phyloP scores from a whole-genome alignment of 352 stramenopile species.

The Pythium myriotylum region DNA sequence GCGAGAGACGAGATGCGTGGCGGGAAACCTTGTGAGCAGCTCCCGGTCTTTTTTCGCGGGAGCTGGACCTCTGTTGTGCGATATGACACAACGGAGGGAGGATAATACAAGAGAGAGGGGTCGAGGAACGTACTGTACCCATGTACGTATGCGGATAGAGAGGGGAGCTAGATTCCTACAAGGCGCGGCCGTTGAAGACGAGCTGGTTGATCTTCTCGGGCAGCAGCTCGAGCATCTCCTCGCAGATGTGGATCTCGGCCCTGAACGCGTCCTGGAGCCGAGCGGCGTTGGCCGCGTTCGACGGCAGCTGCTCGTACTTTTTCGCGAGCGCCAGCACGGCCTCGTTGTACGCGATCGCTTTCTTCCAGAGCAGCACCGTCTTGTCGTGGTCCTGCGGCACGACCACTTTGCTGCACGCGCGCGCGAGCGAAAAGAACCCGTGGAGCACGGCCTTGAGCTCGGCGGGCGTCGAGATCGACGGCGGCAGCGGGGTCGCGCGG shows the following conservation, averaged over 20 bases:
- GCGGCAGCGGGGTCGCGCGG: slow-evolving; percentile 33
- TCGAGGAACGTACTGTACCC: no score
- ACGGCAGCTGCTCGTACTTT: slow-evolving; percentile 36
- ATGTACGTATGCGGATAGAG: no score
- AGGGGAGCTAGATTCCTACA: slow-evolving; percentile 24
- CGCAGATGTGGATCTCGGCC: slow-evolving; percentile 57
- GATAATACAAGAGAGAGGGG: no score
- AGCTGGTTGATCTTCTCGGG: slow-evolving; percentile 83
- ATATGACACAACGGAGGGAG: no score
- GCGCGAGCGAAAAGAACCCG: slow-evolving; percentile 64
- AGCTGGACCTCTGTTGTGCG: no score
- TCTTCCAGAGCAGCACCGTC: slow-evolving; percentile 62
- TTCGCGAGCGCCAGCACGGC: slow-evolving; percentile 42
- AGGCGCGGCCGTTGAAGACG: slow-evolving; percentile 61
- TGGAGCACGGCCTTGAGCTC: slow-evolving; percentile 53
- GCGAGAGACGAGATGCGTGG: no score
- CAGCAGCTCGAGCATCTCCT: slow-evolving; percentile 65
- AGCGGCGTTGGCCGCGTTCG: slow-evolving; percentile 20
- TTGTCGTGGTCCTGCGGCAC: slow-evolving; percentile 44
- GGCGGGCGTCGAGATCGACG: slow-evolving; percentile 28
- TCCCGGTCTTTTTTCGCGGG: no score
- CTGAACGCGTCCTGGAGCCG: slow-evolving; percentile 44
- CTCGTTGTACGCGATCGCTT: slow-evolving; percentile 58
- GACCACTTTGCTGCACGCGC: slow-evolving; percentile 60
- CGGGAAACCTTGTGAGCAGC: no score